Conservation (phyloP, 768 basidiomycete genomes). For the Mycena latifolia region DNA sequence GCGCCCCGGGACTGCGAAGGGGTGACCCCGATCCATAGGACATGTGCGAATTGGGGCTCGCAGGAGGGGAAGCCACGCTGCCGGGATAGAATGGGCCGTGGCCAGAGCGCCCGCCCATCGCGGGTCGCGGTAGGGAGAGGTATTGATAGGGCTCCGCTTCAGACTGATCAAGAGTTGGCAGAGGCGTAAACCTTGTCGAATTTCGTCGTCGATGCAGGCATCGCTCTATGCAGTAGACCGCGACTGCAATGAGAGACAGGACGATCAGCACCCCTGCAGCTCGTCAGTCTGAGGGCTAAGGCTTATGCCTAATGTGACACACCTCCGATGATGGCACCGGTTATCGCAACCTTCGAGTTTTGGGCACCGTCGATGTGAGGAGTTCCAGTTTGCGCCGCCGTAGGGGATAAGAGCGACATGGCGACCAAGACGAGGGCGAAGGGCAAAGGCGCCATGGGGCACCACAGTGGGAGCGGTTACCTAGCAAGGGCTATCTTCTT, state of each 20-base stretch:
- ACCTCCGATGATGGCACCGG: constrained; percentile 26
- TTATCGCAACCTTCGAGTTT: constrained; percentile 25
- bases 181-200: background rate
- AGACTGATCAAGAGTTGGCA: constrained; percentile 2
- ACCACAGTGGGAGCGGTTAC: constrained; percentile 5
- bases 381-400: background rate
- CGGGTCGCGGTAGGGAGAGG: constrained; percentile 7
- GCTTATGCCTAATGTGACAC: background rate
- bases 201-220: constrained; percentile 11
- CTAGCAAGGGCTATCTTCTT: constrained; percentile 6
- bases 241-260: constrained; percentile 13
- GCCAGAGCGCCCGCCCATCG: constrained; percentile 2
- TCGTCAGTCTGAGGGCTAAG: background rate
- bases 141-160: constrained; percentile 19
- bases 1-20: background rate
- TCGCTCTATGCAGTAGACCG: constrained; percentile 20
- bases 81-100: constrained; percentile 12
- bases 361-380: background rate
- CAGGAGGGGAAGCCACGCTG: background rate
- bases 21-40: background rate
- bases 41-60: background rate
- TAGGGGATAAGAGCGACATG: background rate
- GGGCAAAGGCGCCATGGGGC: constrained; percentile 10
- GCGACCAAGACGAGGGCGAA: constrained; percentile 1
- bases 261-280: constrained; percentile 16